Evolutionary conservation across 306 rosid genomes (phyloP), one percentile per base, ranked within the genome.

Genomic region (Benincasa hispida): DNA sequence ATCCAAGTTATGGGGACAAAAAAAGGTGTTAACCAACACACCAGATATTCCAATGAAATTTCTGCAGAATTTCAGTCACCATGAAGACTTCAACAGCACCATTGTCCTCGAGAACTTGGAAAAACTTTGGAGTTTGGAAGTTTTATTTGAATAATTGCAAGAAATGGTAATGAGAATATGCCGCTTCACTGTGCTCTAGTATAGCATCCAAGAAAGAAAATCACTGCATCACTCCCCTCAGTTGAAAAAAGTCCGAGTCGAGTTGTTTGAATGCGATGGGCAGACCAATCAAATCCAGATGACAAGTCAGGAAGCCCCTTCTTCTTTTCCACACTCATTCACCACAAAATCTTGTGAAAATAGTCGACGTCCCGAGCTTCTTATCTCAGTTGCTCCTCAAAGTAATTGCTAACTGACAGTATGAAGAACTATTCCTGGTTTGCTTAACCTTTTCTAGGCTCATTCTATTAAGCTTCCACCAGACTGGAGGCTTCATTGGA

Each of bases 401-500:
- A 67, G 54, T 35, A 37, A 65, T 8, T 8, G 8, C 3, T 4
- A 39, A 69, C n/a, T 7, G 21, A 15, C 56, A 22, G 55, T 42
- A 69, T 21, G 75, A 48, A 35, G 76, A 70, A 70, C 56, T 22
- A 45, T 24, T 13, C 75, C 34, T 42, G 10, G 30, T 63, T 21
- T 39, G 55, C 74, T 21, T 41, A 14, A 70, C 59, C 59, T 70
- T 55, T 21, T 39, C 9, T 34, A 32, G 45, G 53, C 13, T 9
- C 27, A 11, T 25, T 47, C 81, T 81, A 77, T 84, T 59, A 83
- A 6, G 82, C 84, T 56, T 88, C 87, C 30, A 81, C 85, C 62
- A 90, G 80, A 79, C 78, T 80, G 11, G 92, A 79, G 18, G 82
- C 87, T 77, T 91, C 88, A 75, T 75, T 78, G 51, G 77, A 39